Evolutionary conservation across 768 basidiomycete species (phyloP).

Genomic region (Flagelloscypha sp.): DNA sequence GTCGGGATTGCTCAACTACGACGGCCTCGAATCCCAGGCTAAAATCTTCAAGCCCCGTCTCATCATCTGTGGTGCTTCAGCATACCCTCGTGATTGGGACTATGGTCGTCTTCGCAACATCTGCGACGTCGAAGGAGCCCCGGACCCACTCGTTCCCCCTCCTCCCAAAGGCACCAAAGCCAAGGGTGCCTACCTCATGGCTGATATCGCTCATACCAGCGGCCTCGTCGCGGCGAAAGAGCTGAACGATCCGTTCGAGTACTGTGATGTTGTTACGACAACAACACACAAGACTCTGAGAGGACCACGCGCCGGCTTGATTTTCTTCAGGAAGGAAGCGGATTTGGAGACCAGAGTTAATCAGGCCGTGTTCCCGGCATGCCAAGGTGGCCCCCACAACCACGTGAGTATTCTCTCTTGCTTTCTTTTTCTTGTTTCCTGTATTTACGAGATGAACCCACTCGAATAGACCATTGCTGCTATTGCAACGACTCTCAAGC

Average conservation of each 20-base stretch:
- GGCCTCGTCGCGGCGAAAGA: conserved; percentile 91
- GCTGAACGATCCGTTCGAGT: conserved; percentile 85
- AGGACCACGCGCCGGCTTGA: conserved; percentile 93
- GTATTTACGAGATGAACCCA: background rate
- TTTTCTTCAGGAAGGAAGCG: conserved; percentile 95
- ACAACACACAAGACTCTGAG: conserved; percentile 99
- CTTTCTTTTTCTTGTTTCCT: background rate
- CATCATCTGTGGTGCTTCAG: conserved; percentile 96
- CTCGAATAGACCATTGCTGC: conserved; percentile 77
- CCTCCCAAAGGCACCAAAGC: too few species aligned
- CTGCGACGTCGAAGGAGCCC: conserved; percentile 78
- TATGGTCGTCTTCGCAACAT: conserved; percentile 75
- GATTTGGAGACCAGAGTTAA: conserved; percentile 97
- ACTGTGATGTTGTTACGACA: conserved; percentile 96
- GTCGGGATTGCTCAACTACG: conserved; percentile 88
- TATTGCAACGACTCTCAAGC: conserved; percentile 86
- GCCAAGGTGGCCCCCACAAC: conserved; percentile 99
- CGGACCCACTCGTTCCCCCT: too few species aligned
- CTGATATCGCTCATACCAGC: conserved; percentile 95
- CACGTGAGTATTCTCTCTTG: conserved; percentile 49
- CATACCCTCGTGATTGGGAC: conserved; percentile 98
- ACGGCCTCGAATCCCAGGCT: conserved; percentile 70
- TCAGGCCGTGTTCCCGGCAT: conserved; percentile 98
- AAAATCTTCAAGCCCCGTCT: conserved; percentile 93
- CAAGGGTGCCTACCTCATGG: conserved; percentile 92